Evolutionary conservation across 768 basidiomycete genomes (phyloP), one percentile per base, ranked within the genome.

Genomic region (Amylocystis lapponica): DNA sequence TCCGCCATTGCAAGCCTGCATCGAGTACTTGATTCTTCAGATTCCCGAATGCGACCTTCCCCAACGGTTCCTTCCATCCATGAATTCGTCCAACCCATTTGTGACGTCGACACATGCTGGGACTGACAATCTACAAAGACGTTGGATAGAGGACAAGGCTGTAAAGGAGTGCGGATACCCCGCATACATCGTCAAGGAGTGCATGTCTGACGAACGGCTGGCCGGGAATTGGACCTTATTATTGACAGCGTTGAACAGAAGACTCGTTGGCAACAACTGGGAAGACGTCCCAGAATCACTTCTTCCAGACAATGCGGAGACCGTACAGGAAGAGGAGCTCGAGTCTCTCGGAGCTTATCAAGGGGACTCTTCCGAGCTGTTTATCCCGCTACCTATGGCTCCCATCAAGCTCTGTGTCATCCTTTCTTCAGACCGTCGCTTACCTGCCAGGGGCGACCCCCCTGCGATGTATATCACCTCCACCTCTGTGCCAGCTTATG

Each of bases 41-140:
- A 58, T 87, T 5, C 86, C 92, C 0, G 93, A 97, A 66, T 83
- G 87, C 45, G 92, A 95, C 53, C 73, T 96, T 4, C 94, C 94
- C 0, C 57, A 69, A 38, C 74, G 76, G 21, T 89, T 90, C 59
- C 62, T 86, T 13, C 78, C 83, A 4, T 58, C 69, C 9, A 61
- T 62, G n/a, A 83, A 81, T 52, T 78, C 83, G 3, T 86, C 83
- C 0, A 74, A 78, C 51, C 67, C 86, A 1, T 86, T 89, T 58
- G 63, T 89, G 46, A 78, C 77, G 12, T 75, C 81, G 3, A 68
- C 71, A 3, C 80, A 86, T 60, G 68, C 78, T 16, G 83, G 84
- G 0, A 62, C 65, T 3, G 76, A 78, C 35, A 72, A 79, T 49
- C 60, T 93, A 33, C 81, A 81, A 57, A 75, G 65, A 42, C 77